These are phyloP conservation scores for Chenopodium suecicum DNA, from an alignment of 148 eudicot genomes.

Conservation along the genomic window DNA sequence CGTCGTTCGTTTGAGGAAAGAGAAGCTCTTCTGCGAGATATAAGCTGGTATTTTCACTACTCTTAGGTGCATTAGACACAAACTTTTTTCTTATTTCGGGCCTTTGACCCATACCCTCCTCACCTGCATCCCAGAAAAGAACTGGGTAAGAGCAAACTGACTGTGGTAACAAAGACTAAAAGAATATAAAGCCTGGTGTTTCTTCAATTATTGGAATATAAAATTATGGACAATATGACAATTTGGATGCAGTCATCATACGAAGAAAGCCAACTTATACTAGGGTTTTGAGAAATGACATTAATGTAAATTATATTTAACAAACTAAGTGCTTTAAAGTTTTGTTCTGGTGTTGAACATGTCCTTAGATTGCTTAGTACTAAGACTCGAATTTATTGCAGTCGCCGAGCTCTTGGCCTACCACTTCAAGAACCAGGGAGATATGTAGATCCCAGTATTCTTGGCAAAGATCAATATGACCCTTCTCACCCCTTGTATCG, in stretches of 20 bases:
- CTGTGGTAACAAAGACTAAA: not conserved
- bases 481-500: constrained; percentile 72
- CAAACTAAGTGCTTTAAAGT: not conserved
- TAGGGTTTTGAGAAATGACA: not conserved
- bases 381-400: constrained; percentile 28
- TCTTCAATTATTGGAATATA: not conserved
- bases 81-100: not conserved
- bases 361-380: not conserved
- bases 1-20: constrained; percentile 94
- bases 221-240: not conserved
- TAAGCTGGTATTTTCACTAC: constrained; percentile 61
- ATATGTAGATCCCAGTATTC: constrained; percentile 65
- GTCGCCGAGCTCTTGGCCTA: constrained; percentile 86
- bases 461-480: constrained; percentile 76
- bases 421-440: constrained; percentile 93
- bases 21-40: constrained; percentile 93
- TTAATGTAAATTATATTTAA: not conserved
- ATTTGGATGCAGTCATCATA: not conserved
- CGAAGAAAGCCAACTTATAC: not conserved
- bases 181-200: not conserved
- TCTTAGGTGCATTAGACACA: not conserved
- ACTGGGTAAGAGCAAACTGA: not conserved
- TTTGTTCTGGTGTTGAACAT: not conserved
- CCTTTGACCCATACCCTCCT: not conserved
- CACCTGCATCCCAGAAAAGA: not conserved